Evolutionary conservation across 371 early-diverging fungal genomes (phyloP), one percentile per base, ranked within the genome.

Genomic region (Lichtheimia corymbifera): DNA sequence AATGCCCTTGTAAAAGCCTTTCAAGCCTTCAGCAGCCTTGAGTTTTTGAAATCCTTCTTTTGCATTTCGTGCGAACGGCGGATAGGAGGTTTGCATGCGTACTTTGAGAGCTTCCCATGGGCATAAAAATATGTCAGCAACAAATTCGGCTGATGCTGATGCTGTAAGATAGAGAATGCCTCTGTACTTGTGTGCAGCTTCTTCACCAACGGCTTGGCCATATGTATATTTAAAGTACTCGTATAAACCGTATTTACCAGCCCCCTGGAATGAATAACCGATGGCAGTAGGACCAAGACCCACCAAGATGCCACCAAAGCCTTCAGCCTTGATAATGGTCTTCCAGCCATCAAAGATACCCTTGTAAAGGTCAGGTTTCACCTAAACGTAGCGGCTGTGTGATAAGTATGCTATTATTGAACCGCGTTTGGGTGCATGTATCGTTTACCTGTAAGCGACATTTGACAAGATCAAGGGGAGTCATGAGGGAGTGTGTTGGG

Each of bases 211-310:
- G 2, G 84, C 3, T 28, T 81, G 73, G 55, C 84, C 64, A 70
- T 86, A 91, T 58, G 79, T 71, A 76, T 89, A 83, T 75, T 94
- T 92, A 76, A 91, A 93, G 58, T 83, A 83, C 55, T 95, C 96
- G 75, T 93, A 93, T 57, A 90, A 80, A 43, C 96, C 96, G 76
- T 89, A 95, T 83, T 95, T 95, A 73, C 90, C 87, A 64, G 84
- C 82, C 52, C 95, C 95, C 77, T 95, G 95, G 30, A 89, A 69
- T 57, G 89, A 92, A 80, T 95, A 95, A n/a, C 95, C 95, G 41
- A 91, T 70, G 53, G 87, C 74, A 35, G 95, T 94, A 22, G 95
- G 94, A 12, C 82, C 85, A 14, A 85, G 77, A 35, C 95, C 95
- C 25, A 88, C 92, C 63, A 80, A 87, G 43, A 94, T 62, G 30